A percentile compares a stretch with the other conserved stretches of the same genome.
Evolutionary conservation across 2,329 filamentous ascomycete genomes (phyloP).

Genomic region (Nigrograna mackinnonii): DNA sequence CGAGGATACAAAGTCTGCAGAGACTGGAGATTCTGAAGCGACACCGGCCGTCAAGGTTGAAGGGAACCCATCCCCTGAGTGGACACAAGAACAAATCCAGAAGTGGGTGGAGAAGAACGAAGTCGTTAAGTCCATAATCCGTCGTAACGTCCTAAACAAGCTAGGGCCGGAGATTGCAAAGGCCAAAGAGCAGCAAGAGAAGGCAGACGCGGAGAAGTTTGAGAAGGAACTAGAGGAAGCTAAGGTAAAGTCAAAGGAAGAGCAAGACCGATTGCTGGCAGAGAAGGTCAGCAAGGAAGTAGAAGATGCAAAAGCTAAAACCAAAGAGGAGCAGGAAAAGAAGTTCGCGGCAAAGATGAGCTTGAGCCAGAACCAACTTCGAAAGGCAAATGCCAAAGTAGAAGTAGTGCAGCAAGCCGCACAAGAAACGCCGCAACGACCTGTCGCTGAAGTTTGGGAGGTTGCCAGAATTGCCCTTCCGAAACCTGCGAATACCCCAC

Average conservation of each 20-base stretch:
- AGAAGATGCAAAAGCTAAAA: constrained; percentile 28
- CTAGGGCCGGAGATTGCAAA: not conserved
- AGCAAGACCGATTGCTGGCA: constrained; percentile 39
- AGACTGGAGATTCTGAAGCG: constrained; percentile 3
- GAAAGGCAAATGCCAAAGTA: constrained; percentile 70
- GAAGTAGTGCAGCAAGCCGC: constrained; percentile 80
- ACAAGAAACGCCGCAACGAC: constrained; percentile 79
- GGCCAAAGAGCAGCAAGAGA: constrained; percentile 17
- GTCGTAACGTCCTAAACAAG: constrained; percentile 44
- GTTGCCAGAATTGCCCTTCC: constrained; percentile 64
- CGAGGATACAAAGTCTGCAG: not conserved
- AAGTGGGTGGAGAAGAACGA: constrained; percentile 55
- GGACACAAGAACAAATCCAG: constrained; percentile 18
- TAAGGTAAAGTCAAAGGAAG: constrained; percentile 10
- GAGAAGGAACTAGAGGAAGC: constrained; percentile 45
- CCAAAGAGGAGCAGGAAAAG: constrained; percentile 54
- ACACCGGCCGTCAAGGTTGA: constrained; percentile 1
- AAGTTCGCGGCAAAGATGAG: constrained; percentile 66
- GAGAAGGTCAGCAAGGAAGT: constrained; percentile 39
- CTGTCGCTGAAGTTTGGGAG: constrained; percentile 86
- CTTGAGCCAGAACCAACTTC: constrained; percentile 73
- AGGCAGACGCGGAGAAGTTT: constrained; percentile 55
- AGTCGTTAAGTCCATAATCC: constrained; percentile 19
- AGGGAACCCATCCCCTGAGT: not conserved
- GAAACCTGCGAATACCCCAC: constrained; percentile 1